Conservation (phyloP, 148 eudicot genomes). For the Silene latifolia region DNA sequence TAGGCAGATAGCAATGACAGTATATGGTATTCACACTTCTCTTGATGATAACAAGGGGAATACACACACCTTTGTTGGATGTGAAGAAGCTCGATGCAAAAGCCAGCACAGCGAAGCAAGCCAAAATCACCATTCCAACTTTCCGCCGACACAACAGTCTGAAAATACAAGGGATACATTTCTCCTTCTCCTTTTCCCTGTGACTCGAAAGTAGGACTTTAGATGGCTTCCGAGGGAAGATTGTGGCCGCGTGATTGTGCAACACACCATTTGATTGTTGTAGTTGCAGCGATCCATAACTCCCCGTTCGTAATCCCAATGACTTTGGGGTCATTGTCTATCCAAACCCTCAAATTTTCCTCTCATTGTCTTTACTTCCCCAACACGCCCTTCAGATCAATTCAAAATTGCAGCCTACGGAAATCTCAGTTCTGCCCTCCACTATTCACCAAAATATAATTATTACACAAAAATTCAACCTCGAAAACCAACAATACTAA, state of each 20-base stretch:
- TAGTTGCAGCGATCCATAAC: conserved; percentile 69
- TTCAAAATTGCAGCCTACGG: not conserved
- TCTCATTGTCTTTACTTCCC: conserved; percentile 52
- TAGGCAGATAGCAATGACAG: no score
- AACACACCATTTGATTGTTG: conserved; percentile 53
- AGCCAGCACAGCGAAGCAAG: conserved; percentile 50
- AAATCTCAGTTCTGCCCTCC: conserved; percentile 1
- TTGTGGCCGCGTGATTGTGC: conserved; percentile 43
- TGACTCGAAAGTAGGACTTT: conserved; percentile 48
- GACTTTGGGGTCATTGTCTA: conserved; percentile 83
- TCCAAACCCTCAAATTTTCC: conserved; percentile 39
- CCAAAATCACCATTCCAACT: conserved; percentile 72
- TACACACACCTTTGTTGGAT: conserved; percentile 51
- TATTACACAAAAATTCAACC: no score
- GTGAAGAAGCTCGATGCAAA: conserved; percentile 53
- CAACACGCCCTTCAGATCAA: conserved; percentile 17
- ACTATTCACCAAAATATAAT: conserved; percentile 2
- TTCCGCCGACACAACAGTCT: conserved; percentile 54
- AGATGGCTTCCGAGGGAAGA: conserved; percentile 47
- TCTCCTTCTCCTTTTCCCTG: conserved; percentile 89
- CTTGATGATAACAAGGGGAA: not conserved
- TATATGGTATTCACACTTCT: not conserved
- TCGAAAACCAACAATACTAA: no score
- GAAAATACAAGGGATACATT: conserved; percentile 39
- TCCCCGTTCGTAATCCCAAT: conserved; percentile 61